A percentile compares a stretch with the other conserved stretches of the same genome.
These are phyloP conservation scores for Oryza glumipatula DNA, from an alignment of 176 grass and related monocot genomes.

Conservation along the genomic window DNA sequence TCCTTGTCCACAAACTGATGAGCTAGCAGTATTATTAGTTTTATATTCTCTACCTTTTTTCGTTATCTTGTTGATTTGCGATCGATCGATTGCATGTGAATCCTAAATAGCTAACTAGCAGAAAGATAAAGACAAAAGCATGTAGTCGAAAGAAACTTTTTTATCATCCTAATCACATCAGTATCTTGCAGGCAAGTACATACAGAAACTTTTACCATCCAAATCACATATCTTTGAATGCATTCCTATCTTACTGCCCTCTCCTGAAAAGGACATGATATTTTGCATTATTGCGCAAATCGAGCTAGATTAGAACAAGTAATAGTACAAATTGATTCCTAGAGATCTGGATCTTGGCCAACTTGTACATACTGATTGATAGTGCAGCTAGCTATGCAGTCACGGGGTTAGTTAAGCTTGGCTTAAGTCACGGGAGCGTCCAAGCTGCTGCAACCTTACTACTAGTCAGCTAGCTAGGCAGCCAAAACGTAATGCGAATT, in stretches of 20 bases:
- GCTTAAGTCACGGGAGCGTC: not conserved
- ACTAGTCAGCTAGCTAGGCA: too few species aligned
- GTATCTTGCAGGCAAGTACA: not conserved
- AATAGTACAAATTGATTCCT: not conserved
- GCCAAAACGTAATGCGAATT: not conserved
- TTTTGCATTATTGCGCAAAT: not conserved
- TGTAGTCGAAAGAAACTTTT: not conserved
- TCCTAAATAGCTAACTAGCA: not conserved
- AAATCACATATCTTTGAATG: not conserved
- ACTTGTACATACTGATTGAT: not conserved
- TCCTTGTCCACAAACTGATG: not conserved
- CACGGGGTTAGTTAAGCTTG: not conserved
- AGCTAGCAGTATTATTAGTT: not conserved
- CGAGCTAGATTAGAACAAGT: not conserved
- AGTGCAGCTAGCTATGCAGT: not conserved
- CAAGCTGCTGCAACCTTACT: not conserved
- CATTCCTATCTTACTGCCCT: not conserved
- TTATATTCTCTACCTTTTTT: not conserved
- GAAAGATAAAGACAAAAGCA: slow-evolving; percentile 8
- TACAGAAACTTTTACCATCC: not conserved
- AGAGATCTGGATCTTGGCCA: not conserved
- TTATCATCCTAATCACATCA: not conserved
- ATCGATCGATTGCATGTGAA: slow-evolving; percentile 1
- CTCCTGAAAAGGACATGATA: not conserved
- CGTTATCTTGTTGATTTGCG: slow-evolving; percentile 8